Percentiles rank a stretch among this genome's conserved stretches.
These are phyloP conservation scores for Raphidocelis subcapitata DNA, from an alignment of 139 green algal species.

Conservation along the genomic window DNA sequence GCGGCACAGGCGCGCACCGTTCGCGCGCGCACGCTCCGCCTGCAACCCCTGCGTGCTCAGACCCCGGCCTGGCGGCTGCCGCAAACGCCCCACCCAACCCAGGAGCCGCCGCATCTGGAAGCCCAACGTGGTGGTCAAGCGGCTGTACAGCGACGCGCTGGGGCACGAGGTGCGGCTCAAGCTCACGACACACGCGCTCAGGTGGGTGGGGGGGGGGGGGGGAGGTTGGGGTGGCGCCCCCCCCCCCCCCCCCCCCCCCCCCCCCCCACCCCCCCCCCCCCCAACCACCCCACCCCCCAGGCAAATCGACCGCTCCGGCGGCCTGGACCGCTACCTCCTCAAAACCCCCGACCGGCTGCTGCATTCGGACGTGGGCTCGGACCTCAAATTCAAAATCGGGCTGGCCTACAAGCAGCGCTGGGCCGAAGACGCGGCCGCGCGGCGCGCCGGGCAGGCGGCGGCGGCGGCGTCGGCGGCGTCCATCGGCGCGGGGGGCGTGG, in stretches of 20 bases:
- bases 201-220: too few species aligned
- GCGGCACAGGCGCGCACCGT: too few species aligned
- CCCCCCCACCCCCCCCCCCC: too few species aligned
- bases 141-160: conserved; percentile 74
- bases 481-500: too few species aligned
- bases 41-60: too few species aligned
- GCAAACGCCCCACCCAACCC: not conserved
- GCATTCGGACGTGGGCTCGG: conserved; percentile 48
- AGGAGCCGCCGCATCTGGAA: conserved; percentile 73
- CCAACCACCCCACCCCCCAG: conserved; percentile 26
- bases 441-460: not conserved
- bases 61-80: too few species aligned
- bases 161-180: conserved; percentile 58
- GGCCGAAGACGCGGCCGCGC: not conserved
- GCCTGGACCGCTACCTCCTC: conserved; percentile 84
- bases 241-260: too few species aligned
- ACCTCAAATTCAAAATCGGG: conserved; percentile 29
- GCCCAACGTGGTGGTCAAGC: conserved; percentile 78
- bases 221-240: too few species aligned
- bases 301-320: conserved; percentile 81
- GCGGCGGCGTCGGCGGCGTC: too few species aligned
- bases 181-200: conserved; percentile 77
- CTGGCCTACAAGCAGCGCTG: conserved; percentile 7
- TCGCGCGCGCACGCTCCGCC: too few species aligned
- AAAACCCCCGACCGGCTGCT: conserved; percentile 68